Evolutionary conservation across 2,329 filamentous ascomycete genomes (phyloP).

Genomic region (Cyphellophora attinorum): DNA sequence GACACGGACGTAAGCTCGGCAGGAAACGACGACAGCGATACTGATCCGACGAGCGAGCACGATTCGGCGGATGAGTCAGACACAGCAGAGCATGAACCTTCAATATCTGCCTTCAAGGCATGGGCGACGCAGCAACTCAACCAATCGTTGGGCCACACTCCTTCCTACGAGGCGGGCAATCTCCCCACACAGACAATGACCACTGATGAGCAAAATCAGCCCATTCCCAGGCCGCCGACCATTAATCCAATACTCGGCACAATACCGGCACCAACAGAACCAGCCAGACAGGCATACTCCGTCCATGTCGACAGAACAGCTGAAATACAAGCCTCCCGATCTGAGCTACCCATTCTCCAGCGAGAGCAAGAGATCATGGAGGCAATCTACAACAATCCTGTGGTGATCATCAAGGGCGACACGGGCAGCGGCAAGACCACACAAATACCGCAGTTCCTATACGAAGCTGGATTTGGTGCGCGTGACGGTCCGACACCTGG

Average conservation of each 20-base stretch:
- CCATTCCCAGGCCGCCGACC: background rate
- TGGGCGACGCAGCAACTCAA: conserved; percentile 88
- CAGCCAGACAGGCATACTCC: conserved; percentile 59
- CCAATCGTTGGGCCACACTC: conserved; percentile 61
- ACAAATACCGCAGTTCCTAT: conserved; percentile 91
- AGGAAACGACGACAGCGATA: conserved; percentile 22
- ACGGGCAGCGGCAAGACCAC: conserved; percentile 98
- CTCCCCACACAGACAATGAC: conserved; percentile 14
- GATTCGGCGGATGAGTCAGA: conserved; percentile 22
- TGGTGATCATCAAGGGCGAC: conserved; percentile 84
- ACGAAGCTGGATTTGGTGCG: conserved; percentile 83
- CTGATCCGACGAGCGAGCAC: conserved; percentile 14
- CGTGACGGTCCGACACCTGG: conserved; percentile 70
- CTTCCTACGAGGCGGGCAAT: conserved; percentile 31
- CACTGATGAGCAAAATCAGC: conserved; percentile 2
- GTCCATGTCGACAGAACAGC: conserved; percentile 60
- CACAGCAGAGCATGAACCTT: conserved; percentile 24
- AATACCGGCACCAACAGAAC: conserved; percentile 1
- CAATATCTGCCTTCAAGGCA: conserved; percentile 70
- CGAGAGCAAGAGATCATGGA: conserved; percentile 99
- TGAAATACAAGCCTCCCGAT: conserved; percentile 66
- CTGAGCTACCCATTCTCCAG: conserved; percentile 79
- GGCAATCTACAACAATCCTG: conserved; percentile 82
- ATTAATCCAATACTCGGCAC: background rate
- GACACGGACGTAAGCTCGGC: conserved; percentile 4